These are phyloP conservation scores for Vaccinium macrocarpon DNA, from an alignment of 148 eudicot genomes.

Conservation along the genomic window DNA sequence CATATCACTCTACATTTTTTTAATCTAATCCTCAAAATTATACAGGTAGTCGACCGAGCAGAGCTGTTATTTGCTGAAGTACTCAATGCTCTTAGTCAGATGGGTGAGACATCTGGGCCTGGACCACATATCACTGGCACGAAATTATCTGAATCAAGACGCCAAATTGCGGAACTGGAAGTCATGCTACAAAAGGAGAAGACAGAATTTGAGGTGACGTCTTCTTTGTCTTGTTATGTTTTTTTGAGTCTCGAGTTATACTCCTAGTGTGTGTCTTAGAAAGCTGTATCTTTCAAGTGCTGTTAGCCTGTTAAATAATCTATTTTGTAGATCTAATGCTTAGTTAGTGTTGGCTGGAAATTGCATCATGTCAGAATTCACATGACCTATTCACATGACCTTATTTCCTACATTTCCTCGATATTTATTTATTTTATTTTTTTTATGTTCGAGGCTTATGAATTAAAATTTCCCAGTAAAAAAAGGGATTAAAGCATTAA, in stretches of 20 bases:
- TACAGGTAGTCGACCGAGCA: slow-evolving; percentile 64
- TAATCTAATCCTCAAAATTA: slow-evolving; percentile 17
- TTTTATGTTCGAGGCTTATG: neutral
- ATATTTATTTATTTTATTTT: no score
- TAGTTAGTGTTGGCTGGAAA: neutral
- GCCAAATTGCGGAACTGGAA: slow-evolving; percentile 56
- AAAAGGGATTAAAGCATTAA: neutral
- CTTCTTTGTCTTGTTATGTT: neutral
- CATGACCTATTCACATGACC: neutral
- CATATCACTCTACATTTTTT: slow-evolving; percentile 8
- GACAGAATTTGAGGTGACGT: slow-evolving; percentile 69
- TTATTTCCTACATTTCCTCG: neutral
- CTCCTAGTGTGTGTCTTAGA: neutral
- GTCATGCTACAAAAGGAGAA: slow-evolving; percentile 62
- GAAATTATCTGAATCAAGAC: slow-evolving; percentile 42
- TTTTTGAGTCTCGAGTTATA: neutral
- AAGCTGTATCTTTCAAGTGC: slow-evolving; percentile 4
- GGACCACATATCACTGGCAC: slow-evolving; percentile 33
- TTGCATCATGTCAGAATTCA: neutral
- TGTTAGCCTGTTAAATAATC: neutral
- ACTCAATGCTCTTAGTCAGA: slow-evolving; percentile 59
- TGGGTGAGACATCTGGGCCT: slow-evolving; percentile 48
- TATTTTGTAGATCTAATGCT: neutral
- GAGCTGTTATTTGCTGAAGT: slow-evolving; percentile 79
- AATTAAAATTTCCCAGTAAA: slow-evolving; percentile 3